Base-by-base conservation (phyloP, 257 asterid species). In the Coffea canephora region DNA sequence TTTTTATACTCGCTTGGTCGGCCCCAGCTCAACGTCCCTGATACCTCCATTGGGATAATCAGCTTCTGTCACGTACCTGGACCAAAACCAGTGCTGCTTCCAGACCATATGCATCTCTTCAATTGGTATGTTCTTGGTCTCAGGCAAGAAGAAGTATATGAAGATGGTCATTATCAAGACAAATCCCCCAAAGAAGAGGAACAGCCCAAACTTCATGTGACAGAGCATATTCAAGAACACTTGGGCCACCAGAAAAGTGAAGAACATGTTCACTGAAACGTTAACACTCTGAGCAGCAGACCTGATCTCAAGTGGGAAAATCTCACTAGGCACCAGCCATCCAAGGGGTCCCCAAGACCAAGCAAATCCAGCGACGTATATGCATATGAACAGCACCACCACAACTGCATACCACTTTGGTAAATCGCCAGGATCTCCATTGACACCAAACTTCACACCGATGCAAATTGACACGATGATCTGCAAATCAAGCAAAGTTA, bases 341-440 rank as follows among this genome's bases (percentile, higher is more conserved):
- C 96, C 98, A 8, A 94, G 83, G 6, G 98, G 98, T 0, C 98
- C 98, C 98, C 98, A 94, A 34, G 98, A 94, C 97, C 96, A 90
- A 0, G 96, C 93, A 66, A 93, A 92, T 43, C 91, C 98, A 8
- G 93, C 86, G 0, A 94, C 98, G 23, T 92, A 94, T 21, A 87
- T 74, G 75, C 98, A 94, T 39, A 94, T 92, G 46, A 94, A 88
- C 75, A 83, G 74, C 45, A 94, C 96, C 64, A 94, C 96, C 72
- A 92, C 78, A 31, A 80, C 34, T 0, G 97, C 98, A 43, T 91
- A 94, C 97, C 95, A 89, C 59, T 87, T 87, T 0, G 97, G 96
- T 7, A 92, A 74, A 0, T 68, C 78, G 34, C 87, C 90, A 0
- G 94, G 84, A 6, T 73, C 65, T 6, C 97, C 97, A 48, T 85